Percentiles rank a stretch among this genome's conserved stretches.
Evolutionary conservation across 148 eudicot species (phyloP).

Genomic region (Hydrangea macrophylla): DNA sequence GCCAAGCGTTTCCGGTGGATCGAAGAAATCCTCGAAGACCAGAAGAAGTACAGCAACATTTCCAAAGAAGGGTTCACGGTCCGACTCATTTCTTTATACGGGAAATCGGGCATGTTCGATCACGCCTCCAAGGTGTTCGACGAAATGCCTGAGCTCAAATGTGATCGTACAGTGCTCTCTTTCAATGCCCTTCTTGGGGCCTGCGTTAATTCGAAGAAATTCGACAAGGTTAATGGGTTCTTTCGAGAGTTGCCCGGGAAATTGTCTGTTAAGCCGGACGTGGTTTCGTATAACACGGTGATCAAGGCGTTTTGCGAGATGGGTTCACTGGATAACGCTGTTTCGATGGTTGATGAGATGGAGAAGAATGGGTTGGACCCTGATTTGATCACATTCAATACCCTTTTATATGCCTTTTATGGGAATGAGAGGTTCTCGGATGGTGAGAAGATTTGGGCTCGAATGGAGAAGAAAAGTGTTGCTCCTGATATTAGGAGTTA

Average conservation of each 20-base stretch:
- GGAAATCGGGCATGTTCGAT: slow-evolving; percentile 56
- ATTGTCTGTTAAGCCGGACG: slow-evolving; percentile 35
- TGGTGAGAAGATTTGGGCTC: slow-evolving; percentile 47
- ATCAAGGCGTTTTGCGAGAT: slow-evolving; percentile 39
- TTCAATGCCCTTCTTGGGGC: slow-evolving; percentile 67
- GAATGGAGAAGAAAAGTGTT: slow-evolving; percentile 31
- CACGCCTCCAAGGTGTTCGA: slow-evolving; percentile 64
- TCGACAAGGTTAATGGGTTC: slow-evolving; percentile 32
- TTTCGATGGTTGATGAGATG: slow-evolving; percentile 42
- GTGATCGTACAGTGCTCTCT: slow-evolving; percentile 41
- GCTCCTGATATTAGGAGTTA: slow-evolving; percentile 39
- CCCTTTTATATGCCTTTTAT: slow-evolving; percentile 39
- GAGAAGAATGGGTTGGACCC: slow-evolving; percentile 38
- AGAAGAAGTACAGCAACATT: slow-evolving; percentile 42
- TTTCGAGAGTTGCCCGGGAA: slow-evolving; percentile 39
- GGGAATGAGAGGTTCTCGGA: slow-evolving; percentile 23
- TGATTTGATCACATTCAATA: slow-evolving; percentile 32
- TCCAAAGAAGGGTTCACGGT: slow-evolving; percentile 42
- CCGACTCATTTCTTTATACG: slow-evolving; percentile 48
- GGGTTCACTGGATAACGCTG: slow-evolving; percentile 35
- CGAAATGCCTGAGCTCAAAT: slow-evolving; percentile 53
- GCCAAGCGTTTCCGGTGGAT: slow-evolving; percentile 39
- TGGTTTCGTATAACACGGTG: slow-evolving; percentile 46
- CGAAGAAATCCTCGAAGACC: slow-evolving; percentile 63
- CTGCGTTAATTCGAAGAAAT: slow-evolving; percentile 43